Conservation (phyloP, 179 eudicot species). For the Beta macrorhiza region DNA sequence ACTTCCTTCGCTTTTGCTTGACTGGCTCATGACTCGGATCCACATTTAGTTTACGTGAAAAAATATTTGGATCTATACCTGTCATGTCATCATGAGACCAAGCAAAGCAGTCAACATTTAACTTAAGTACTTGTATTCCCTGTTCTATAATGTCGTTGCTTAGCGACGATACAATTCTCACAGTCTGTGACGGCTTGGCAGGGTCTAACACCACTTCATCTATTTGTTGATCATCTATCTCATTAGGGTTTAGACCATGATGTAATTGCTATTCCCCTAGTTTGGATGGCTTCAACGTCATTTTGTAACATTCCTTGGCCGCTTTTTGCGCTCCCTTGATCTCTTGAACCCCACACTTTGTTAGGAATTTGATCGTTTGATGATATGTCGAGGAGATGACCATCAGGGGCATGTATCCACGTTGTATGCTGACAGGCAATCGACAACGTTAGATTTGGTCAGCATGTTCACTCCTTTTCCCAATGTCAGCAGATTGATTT, state of each 20-base stretch:
- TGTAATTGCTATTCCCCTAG: background rate
- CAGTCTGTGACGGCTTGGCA: background rate
- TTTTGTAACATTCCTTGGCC: background rate
- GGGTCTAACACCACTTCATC: background rate
- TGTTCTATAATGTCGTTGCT: no score
- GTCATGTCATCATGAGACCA: no score
- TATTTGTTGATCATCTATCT: background rate
- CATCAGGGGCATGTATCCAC: background rate
- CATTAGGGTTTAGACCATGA: background rate
- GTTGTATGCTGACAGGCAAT: background rate
- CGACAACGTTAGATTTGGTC: no score
- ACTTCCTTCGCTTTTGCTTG: background rate
- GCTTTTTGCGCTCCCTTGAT: background rate
- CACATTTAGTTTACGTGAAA: background rate
- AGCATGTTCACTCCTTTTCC: no score
- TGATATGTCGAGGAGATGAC: background rate
- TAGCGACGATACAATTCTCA: background rate
- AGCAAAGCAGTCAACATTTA: no score
- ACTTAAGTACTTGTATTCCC: no score
- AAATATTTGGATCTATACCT: no score
- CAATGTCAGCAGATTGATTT: no score
- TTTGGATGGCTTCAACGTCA: background rate
- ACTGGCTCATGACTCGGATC: background rate
- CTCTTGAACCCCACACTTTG: background rate
- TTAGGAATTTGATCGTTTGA: background rate